Evolutionary conservation across 2,329 filamentous ascomycete genomes (phyloP), one percentile per base, ranked within the genome.

Genomic region (Penicillium olsonii): DNA sequence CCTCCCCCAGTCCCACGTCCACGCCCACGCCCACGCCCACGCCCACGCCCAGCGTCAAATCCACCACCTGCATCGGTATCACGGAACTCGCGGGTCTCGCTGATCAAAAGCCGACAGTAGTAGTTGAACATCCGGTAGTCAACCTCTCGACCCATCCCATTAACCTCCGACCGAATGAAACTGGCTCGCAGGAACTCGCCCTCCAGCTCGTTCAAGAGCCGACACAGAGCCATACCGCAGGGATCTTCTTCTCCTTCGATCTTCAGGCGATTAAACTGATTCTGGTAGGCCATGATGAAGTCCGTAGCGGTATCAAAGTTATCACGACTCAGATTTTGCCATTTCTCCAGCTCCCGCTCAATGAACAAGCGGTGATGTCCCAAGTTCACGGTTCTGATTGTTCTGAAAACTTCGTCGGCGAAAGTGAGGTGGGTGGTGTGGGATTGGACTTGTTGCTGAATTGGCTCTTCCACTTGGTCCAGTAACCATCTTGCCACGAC

Each of bases 271-370:
- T 48, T 44, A 26, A 24, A 44, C 8, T 48, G 45, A 7, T 43
- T 43, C 24, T 48, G 45, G 12, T 43, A 48, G 1, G 39, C 45
- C 24, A 48, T 4, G 15, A 44, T 48, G 19, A 44, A 48, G 8
- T 44, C 33, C 0, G 11, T n/a, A 2, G 45, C 18, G 1, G n/a
- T 38, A 1, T 17, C 1, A 4, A 24, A 44, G 2, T 34, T 2
- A 1, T 8, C 15, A 5, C 39, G 45, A 1, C 31, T 31, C 5
- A 48, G 5, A 4, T 20, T 11, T 3, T 48, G 17, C 45, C 39
- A 48, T 7, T 22, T 31, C 19, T 29, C 19, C 5, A 43, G 3
- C 17, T 38, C 39, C 0, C 9, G 10, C 5, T 26, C 40, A 18
- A 48, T 12, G 2, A 37, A 48, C 2, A 19, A n/a, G 5, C 39